Evolutionary conservation across 1,139 yeast species (phyloP), one percentile per base, ranked within the genome.

Genomic region (Torulaspora pretoriensis): DNA sequence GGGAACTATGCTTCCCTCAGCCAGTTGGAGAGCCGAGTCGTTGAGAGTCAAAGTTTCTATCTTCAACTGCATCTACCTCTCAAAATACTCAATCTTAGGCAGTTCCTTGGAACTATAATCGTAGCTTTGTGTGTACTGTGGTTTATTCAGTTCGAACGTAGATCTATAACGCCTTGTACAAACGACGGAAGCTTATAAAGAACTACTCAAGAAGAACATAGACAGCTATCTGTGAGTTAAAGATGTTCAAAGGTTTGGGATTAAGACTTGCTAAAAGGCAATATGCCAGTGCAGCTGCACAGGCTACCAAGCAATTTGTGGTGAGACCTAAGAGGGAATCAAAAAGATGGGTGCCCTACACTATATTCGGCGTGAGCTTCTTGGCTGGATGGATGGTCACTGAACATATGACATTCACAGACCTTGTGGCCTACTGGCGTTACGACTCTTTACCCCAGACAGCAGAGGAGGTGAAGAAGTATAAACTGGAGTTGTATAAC

Each of bases 1-100:
- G 2, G 95, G 95, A 10, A 70, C 71, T 1, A 51, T 24, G 25
- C 50, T 51, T 4, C 46, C 36, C 28, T 42, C 42, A 22, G 51
- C 49, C 3, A 38, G 34, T 10, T 35, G 29, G 2, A 39, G 44
- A 17, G 35, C 39, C 4, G 47, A 38, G 31, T 50, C 53, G 22
- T 50, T 50, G 23, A 50, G 42, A 8, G 51, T 25, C 39, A 44
- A 26, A 6, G 53, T 50, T 27, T 48, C 43, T 17, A 49, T 45
- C 38, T 47, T 46, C 36, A 49, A 35, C 29, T 46, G 52, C 47
- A 49, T 46, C n/a, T 9, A 22, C 12, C 40, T 24, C 25, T 27
- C 24, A n/a, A 10, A 38, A 14, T 8, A n/a, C 24, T 25, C 28
- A 29, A 23, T 29, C 29, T 12, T 22, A 28, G 29, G 12, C 28